Base-by-base conservation (phyloP, 1,284 basidiomycete genomes). In the Ustilago curta region DNA sequence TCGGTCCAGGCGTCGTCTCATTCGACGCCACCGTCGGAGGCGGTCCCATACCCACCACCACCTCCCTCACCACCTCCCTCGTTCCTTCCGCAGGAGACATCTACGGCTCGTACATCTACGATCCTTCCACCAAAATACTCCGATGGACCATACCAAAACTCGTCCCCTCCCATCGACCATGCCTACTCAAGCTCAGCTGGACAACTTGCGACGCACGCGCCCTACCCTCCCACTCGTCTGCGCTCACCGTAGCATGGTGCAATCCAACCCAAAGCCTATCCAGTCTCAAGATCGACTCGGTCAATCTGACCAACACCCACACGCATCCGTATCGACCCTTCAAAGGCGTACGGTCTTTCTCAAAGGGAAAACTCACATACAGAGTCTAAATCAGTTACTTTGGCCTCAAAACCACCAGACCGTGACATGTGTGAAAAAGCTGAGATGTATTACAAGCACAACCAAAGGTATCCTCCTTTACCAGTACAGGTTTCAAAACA, bases 251-350 rank as follows among this genome's bases (percentile, higher is more conserved):
- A 35, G 86, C 86, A 9, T 97, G 93, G 85, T 88, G 90, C 44
- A 89, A 94, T 35, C 88, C 90, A 23, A 89, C 91, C 45, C 88
- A 92, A 81, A 90, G 90, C 40, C 92, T 91, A 83, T 94, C 93
- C 2, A 88, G 91, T 8, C 86, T 97, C 56, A 92, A 92, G 71
- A 91, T 97, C 3, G 92, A 94, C 68, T 91, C 93, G 76, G 88
- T 97, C 60, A 93, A 91, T 82, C 87, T 97, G n/a, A 89, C 89
- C 0, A 85, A 86, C 40, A 84, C 85, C 7, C 85, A 81, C 59
- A 69, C 54, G 6, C 70, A 73, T 25, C 37, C 48, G 16, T 87
- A 88, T 79, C 84, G 86, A 62, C 86, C 90, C 16, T 95, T 93
- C 87, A 96, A 94, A 85, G 87, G 87, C 12, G 85, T 87, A 5